A percentile compares a stretch with the other conserved stretches of the same genome.
Conservation (phyloP, 2,329 filamentous ascomycete species). For the Fusarium mundagurra region DNA sequence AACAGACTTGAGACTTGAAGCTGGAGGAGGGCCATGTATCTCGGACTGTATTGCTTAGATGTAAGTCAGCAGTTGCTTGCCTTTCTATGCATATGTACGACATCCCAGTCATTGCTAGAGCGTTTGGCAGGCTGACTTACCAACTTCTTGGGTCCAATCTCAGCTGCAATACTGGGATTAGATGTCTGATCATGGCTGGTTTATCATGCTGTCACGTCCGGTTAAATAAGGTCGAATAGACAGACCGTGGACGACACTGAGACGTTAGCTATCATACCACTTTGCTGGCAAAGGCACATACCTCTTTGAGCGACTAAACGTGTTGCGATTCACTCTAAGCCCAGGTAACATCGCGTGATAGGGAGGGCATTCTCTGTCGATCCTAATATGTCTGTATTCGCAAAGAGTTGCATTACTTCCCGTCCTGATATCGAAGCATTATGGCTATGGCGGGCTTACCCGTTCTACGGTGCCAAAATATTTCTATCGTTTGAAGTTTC, state of each 20-base stretch:
- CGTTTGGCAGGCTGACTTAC: too few species aligned
- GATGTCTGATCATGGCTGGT: accelerated
- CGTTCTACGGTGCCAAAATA: not conserved
- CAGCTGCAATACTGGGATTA: too few species aligned
- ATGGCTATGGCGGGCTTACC: accelerated
- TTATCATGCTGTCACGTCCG: not conserved
- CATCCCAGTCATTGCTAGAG: too few species aligned
- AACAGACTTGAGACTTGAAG: not conserved
- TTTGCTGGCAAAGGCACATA: not conserved
- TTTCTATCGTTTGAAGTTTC: accelerated
- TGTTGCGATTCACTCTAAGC: too few species aligned
- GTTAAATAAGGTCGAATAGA: not conserved
- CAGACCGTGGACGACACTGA: too few species aligned
- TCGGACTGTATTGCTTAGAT: too few species aligned
- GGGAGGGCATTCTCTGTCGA: not conserved
- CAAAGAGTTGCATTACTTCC: not conserved
- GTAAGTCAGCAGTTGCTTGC: too few species aligned
- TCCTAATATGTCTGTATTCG: not conserved
- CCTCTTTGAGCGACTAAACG: not conserved
- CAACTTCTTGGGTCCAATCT: too few species aligned
- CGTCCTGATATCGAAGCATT: not conserved
- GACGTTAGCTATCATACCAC: not conserved
- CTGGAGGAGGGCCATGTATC: not conserved
- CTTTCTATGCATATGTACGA: too few species aligned
- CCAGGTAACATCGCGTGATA: too few species aligned